Base-by-base conservation (phyloP, 2,329 filamentous ascomycete genomes). In the Talaromyces rugulosus region DNA sequence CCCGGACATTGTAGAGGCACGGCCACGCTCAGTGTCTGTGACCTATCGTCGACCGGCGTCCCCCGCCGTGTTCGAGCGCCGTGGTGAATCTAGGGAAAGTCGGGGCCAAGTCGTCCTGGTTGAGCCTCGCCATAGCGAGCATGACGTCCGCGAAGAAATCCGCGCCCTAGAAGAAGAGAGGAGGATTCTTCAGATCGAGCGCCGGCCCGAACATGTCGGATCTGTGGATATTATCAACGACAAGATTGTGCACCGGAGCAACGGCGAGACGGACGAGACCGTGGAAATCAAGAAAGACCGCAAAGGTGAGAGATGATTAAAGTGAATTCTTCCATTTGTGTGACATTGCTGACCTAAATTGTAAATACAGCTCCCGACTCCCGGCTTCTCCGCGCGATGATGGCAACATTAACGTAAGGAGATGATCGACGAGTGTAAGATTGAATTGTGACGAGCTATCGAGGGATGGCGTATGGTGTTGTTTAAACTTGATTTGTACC, bases 261-360 rank as follows among this genome's bases (percentile, higher is more conserved):
- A 69, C 44, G 66, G 79, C 68, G 70, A 82, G 68, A 75, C 76
- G 44, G 77, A 82, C 57, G 84, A 87, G 63, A 77, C 87, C 5
- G 70, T 79, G 4, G 78, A 82, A 64, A 87, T 96, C 70, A 90
- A 92, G 79, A 92, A 90, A 82, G 92, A 97, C 80, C 89, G 89
- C 83, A 95, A 91, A 92, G 92, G 93, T 96, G 95, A 89, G 90
- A 88, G n/a, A 14, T 4, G 9, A 12, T 50, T 16, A 52, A 27
- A 47, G 6, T 36, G 33, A 12, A 12, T 12, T 3, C n/a, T 23
- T 23, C 8, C 14, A n/a, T 27, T 28, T 16, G 16, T 23, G 23
- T 18, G 27, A 42, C 14, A 50, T 23, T 36, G 50, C 27, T 30
- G 11, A 33, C 57, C 30, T 36, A 30, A 23, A 23, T 23, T 23